phyloP scores from a whole-genome alignment of 1,284 basidiomycete genomes.

The Moesziomyces globuligerus region DNA sequence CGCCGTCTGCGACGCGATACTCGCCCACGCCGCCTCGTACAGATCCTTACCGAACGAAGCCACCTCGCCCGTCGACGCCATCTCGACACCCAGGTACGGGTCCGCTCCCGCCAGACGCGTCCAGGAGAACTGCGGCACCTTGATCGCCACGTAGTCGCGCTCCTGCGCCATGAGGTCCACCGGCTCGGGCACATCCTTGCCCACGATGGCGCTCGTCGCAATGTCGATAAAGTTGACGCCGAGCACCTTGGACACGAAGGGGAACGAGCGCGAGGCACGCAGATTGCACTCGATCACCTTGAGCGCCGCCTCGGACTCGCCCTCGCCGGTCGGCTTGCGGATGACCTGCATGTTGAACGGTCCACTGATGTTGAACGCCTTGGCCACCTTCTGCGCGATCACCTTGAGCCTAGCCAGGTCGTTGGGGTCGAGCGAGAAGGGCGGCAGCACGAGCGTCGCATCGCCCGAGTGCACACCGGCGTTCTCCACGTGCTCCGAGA shows the following conservation, averaged over 20 bases:
- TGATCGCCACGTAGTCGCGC: slow-evolving; percentile 93
- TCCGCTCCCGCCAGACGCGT: slow-evolving; percentile 91
- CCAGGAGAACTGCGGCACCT: slow-evolving; percentile 99
- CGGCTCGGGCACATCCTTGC: slow-evolving; percentile 87
- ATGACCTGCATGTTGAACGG: slow-evolving; percentile 99
- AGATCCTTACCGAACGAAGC: slow-evolving; percentile 95
- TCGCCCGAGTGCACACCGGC: slow-evolving; percentile 99
- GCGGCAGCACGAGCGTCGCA: slow-evolving; percentile 96
- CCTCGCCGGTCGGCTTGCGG: slow-evolving; percentile 77
- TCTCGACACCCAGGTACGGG: slow-evolving; percentile 96
- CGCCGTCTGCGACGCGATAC: slow-evolving; percentile 85
- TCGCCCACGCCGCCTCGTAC: slow-evolving; percentile 96
- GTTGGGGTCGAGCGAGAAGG: slow-evolving; percentile 79
- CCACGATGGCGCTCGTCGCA: slow-evolving; percentile 91
- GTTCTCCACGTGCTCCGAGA: slow-evolving; percentile 99
- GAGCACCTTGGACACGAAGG: slow-evolving; percentile 97
- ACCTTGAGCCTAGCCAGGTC: slow-evolving; percentile 88
- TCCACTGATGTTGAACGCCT: slow-evolving; percentile 93
- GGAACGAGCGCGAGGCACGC: slow-evolving; percentile 96
- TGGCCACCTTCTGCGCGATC: slow-evolving; percentile 93
- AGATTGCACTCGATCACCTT: slow-evolving; percentile 99
- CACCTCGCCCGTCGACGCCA: slow-evolving; percentile 98
- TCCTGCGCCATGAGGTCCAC: slow-evolving; percentile 91
- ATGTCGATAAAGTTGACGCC: slow-evolving; percentile 97
- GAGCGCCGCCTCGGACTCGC: slow-evolving; percentile 75